Base-by-base conservation (phyloP, 768 basidiomycete genomes). In the Mycena rosella region DNA sequence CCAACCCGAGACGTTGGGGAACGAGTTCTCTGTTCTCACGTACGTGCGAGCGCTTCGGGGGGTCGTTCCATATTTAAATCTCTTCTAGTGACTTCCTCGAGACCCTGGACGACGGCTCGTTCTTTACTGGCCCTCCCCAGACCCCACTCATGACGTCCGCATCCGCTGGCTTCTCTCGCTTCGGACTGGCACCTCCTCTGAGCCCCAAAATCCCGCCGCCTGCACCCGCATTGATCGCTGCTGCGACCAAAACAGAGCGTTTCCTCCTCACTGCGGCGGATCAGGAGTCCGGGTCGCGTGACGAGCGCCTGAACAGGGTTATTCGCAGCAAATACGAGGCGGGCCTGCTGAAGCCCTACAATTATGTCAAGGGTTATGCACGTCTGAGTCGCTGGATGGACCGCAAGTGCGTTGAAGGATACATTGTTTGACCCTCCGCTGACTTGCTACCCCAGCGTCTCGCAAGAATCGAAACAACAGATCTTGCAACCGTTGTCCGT, bases 281-380 rank as follows among this genome's bases (percentile, higher is more conserved):
- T 78, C 96, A 98, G 74, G 94, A 93, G 60, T 88, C 92, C 1
- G 96, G 96, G 0, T 92, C 95, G 26, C 85, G 97, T 47, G 93
- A 96, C 72, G 94, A 97, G 72, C 89, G 96, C 1, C 80, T 99
- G 56, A 94, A 91, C 71, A 86, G 93, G 64, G 97, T 98, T 70
- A 99, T 98, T 72, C 88, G 93, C 71, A 95, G 94, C 74, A 99
- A 98, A 80, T 98, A 98, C 79, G 96, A 99, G 75, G 97, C 97
- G 3, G 97, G 96, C 0, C 78, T 99, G 47, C 80, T 98, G 70
- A 96, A 95, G 75, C 97, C 97, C 4, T 98, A 97, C 74, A 96
- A 98, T 79, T 98, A 98, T 72, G 95, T 96, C 55, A 96, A 96
- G 74, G 97, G 97, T 0, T 99, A 98, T 73, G 92, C 95, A 17